phyloP scores from a whole-genome alignment of 768 basidiomycete genomes.

The Amanita jacksonii region DNA sequence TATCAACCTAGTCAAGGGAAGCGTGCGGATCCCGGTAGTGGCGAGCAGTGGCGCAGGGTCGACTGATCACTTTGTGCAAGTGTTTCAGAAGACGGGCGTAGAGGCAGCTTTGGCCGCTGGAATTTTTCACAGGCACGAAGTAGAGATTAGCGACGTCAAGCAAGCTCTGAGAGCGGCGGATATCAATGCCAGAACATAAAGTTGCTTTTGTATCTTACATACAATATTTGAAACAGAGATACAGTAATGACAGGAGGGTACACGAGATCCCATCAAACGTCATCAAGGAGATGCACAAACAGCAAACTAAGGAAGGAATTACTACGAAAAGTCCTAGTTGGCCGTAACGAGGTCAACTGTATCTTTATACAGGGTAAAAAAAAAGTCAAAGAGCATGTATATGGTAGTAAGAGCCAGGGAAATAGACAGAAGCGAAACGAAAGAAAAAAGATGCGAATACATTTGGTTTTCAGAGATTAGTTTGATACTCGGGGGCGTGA shows the following conservation, averaged over 20 bases:
- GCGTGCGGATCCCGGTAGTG: conserved; percentile 85
- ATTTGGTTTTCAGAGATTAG: conserved; percentile 7
- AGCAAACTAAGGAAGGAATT: conserved; percentile 3
- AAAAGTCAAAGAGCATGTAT: no score
- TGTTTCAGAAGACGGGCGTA: conserved; percentile 69
- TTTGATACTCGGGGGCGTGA: conserved; percentile 7
- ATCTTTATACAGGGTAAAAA: no score
- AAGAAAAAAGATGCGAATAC: conserved; percentile 4
- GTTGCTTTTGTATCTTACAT: conserved; percentile 3
- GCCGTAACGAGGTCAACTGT: no score
- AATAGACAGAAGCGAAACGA: neutral
- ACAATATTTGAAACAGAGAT: conserved; percentile 1
- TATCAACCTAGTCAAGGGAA: conserved; percentile 60
- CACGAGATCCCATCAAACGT: conserved; percentile 12
- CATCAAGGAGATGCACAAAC: neutral
- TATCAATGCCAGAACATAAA: conserved; percentile 4
- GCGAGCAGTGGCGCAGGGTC: conserved; percentile 91
- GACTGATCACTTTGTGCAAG: conserved; percentile 75
- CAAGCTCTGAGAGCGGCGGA: conserved; percentile 31
- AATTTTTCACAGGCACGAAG: conserved; percentile 91
- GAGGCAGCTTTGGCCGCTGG: conserved; percentile 95
- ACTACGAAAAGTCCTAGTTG: neutral
- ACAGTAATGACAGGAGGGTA: conserved; percentile 6
- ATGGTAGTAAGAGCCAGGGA: no score
- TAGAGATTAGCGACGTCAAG: conserved; percentile 79